Percentiles rank a stretch among this genome's conserved stretches.
Conservation (phyloP, 208 protist genomes). For the Angomonas deanei region DNA sequence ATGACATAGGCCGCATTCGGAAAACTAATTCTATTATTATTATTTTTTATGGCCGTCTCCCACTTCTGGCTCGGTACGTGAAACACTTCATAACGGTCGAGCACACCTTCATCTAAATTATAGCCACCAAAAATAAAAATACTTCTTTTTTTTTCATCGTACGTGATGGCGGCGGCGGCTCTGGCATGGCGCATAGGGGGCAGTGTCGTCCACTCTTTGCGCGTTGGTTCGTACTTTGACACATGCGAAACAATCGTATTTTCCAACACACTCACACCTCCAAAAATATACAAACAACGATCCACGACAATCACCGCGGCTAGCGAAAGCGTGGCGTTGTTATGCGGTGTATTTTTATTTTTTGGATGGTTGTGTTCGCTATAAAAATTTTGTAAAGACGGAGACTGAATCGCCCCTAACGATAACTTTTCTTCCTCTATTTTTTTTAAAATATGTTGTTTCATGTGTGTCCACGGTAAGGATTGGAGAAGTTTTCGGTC, state of each 20-base stretch:
- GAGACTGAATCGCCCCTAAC: constrained; percentile 28
- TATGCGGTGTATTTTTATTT: too few relatives aligned
- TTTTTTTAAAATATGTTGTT: constrained; percentile 23
- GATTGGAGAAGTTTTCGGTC: constrained; percentile 34
- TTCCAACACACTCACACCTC: constrained; percentile 38
- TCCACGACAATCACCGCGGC: constrained; percentile 27
- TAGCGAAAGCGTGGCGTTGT: constrained; percentile 29
- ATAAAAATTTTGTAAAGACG: constrained; percentile 29
- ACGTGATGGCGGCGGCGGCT: constrained; percentile 23
- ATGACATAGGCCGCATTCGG: too few relatives aligned
- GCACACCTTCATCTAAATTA: constrained; percentile 20
- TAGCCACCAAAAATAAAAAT: constrained; percentile 53
- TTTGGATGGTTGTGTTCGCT: too few relatives aligned
- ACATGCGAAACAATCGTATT: constrained; percentile 30
- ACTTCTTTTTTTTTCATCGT: constrained; percentile 9
- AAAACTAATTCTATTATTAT: too few relatives aligned
- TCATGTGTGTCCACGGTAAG: constrained; percentile 32
- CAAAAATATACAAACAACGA: constrained; percentile 38
- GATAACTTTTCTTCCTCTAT: constrained; percentile 21
- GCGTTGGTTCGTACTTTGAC: constrained; percentile 33
- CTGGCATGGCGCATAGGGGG: constrained; percentile 25
- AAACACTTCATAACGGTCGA: constrained; percentile 42
- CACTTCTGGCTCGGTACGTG: constrained; percentile 23
- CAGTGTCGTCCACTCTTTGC: constrained; percentile 27
- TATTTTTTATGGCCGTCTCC: too few relatives aligned